Evolutionary conservation across 1,284 basidiomycete species (phyloP).

Genomic region (Cutaneotrichosporon spelunceum): DNA sequence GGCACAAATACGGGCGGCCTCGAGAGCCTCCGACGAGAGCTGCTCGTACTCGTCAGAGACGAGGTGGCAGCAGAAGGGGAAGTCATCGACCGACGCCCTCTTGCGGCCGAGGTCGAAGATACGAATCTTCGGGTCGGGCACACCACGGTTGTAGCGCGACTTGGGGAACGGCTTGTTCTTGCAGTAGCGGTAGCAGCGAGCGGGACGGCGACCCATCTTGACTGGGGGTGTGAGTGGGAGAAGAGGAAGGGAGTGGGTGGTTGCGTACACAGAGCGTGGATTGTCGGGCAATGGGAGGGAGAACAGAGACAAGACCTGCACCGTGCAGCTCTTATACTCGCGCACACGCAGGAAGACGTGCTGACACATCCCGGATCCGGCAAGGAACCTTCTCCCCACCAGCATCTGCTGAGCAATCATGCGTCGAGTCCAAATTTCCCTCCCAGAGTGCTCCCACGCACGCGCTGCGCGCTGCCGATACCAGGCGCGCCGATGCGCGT

Average conservation of each 20-base stretch:
- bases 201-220: conserved; percentile 90
- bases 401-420: conserved; percentile 11
- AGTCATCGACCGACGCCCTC: conserved; percentile 92
- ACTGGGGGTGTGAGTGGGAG: conserved; percentile 18
- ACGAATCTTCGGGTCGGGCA: conserved; percentile 90
- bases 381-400: neutral
- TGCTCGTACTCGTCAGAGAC: conserved; percentile 99
- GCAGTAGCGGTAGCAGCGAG: conserved; percentile 95
- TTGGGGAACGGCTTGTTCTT: conserved; percentile 92
- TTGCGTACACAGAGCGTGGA: neutral
- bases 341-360: neutral
- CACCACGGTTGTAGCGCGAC: conserved; percentile 97
- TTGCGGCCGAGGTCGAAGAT: conserved; percentile 95
- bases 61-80: conserved; percentile 93
- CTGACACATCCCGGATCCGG: neutral
- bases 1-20: conserved; percentile 97
- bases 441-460: neutral
- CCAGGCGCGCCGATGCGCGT: neutral
- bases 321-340: neutral
- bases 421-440: neutral
- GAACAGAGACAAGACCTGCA: neutral
- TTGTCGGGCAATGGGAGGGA: neutral
- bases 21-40: conserved; percentile 90
- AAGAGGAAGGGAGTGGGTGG: neutral
- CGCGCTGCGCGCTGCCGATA: neutral